phyloP scores from a whole-genome alignment of 192 early-diverging fungal species.

The Backusella tarrabulga region DNA sequence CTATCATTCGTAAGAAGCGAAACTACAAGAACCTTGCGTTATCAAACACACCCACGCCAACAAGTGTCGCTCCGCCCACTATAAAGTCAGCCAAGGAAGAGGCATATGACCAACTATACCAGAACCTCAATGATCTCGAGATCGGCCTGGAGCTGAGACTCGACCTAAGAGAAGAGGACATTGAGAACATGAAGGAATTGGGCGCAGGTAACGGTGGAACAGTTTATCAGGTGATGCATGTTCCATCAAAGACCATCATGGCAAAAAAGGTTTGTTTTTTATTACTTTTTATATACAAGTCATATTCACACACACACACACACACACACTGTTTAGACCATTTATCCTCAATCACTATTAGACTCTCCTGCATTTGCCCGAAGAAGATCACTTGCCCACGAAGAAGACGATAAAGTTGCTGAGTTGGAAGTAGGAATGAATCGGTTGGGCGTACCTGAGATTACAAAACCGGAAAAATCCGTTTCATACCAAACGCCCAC shows the following conservation, averaged over 20 bases:
- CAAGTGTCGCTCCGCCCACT: conserved; percentile 17
- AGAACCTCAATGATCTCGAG: conserved; percentile 56
- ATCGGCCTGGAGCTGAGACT: conserved; percentile 73
- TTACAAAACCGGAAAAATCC: conserved; percentile 11
- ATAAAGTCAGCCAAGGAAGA: conserved; percentile 31
- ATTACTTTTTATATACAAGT: background rate
- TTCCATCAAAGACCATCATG: conserved; percentile 87
- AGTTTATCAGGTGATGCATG: conserved; percentile 82
- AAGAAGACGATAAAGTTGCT: background rate
- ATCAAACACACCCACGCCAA: conserved; percentile 36
- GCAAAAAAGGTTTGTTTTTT: conserved; percentile 77
- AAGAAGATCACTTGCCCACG: background rate
- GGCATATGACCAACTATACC: conserved; percentile 37
- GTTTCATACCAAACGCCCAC: conserved; percentile 7
- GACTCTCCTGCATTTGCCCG: conserved; percentile 22
- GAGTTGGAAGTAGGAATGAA: background rate
- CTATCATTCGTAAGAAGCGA: conserved; percentile 44
- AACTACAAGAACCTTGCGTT: conserved; percentile 53
- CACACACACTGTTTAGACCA: conserved; percentile 12
- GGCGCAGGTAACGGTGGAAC: conserved; percentile 93
- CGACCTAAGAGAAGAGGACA: conserved; percentile 81
- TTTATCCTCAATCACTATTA: conserved; percentile 24
- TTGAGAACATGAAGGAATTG: conserved; percentile 73
- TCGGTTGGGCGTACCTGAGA: background rate
- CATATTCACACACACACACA: background rate